Evolutionary conservation across 495 filamentous ascomycete genomes (phyloP).

Genomic region (Podospora bellae-mahoneyi): DNA sequence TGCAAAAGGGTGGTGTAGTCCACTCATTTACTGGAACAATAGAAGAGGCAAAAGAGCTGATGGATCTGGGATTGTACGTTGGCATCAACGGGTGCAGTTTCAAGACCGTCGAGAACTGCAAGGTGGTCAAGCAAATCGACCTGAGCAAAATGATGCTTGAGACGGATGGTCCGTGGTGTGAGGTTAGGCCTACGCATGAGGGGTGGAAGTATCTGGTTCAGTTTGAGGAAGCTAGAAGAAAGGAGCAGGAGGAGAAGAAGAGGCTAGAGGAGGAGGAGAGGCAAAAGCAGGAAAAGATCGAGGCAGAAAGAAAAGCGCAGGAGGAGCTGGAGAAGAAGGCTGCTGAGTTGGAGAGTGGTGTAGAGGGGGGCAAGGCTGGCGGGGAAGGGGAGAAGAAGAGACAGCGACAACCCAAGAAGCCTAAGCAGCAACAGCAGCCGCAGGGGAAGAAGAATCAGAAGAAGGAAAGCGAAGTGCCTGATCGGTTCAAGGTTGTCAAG

Average conservation of each 20-base stretch:
- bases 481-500: conserved; percentile 62
- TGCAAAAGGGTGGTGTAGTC: conserved; percentile 74
- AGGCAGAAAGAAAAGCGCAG: background rate
- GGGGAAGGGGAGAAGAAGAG: conserved; percentile 10
- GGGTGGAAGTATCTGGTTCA: conserved; percentile 54
- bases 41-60: conserved; percentile 74
- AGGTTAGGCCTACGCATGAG: conserved; percentile 63
- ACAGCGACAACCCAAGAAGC: conserved; percentile 11
- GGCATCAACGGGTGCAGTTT: conserved; percentile 89
- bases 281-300: conserved; percentile 1
- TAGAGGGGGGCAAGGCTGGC: background rate
- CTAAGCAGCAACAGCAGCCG: conserved; percentile 27
- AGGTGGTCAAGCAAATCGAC: conserved; percentile 71
- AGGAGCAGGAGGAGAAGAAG: conserved; percentile 1
- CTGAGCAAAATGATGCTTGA: conserved; percentile 78
- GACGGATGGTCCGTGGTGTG: conserved; percentile 91
- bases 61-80: conserved; percentile 74
- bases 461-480: conserved; percentile 45
- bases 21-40: conserved; percentile 87
- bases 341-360: background rate
- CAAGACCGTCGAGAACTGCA: conserved; percentile 86
- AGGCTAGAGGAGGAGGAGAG: conserved; percentile 1
- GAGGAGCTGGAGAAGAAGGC: conserved; percentile 10
- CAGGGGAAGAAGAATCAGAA: conserved; percentile 42
- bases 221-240: conserved; percentile 19